Percentiles rank a stretch among this genome's conserved stretches.
phyloP scores from a whole-genome alignment of 2,329 filamentous ascomycete species.

The Cryphonectria japonica region DNA sequence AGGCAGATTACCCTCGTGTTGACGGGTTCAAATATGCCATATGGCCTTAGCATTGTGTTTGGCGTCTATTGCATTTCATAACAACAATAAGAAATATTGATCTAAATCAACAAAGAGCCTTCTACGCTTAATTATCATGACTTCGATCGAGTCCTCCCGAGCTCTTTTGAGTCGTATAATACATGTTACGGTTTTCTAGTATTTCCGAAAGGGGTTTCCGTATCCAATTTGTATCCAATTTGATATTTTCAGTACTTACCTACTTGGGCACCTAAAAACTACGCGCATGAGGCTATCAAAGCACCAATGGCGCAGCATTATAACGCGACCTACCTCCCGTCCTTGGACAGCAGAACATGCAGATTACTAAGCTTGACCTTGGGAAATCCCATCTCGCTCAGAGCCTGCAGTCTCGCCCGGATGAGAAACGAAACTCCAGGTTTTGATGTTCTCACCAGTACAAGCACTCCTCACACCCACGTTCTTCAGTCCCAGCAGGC shows the following conservation, averaged over 20 bases:
- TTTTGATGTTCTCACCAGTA: no score
- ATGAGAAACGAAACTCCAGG: no score
- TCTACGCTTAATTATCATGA: no score
- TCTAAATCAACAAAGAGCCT: no score
- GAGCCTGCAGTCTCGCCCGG: no score
- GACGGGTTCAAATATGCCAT: conserved; percentile 38
- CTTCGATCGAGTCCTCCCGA: no score
- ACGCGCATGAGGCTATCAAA: neutral
- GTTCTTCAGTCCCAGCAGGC: neutral
- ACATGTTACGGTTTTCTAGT: neutral
- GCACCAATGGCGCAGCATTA: neutral
- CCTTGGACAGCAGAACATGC: neutral
- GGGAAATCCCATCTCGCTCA: no score
- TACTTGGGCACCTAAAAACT: neutral
- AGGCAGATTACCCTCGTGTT: conserved; percentile 37
- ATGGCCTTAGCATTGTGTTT: conserved; percentile 34
- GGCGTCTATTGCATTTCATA: neutral
- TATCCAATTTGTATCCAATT: neutral
- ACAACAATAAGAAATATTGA: neutral
- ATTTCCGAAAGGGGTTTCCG: neutral
- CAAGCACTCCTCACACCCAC: no score
- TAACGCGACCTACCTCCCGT: neutral
- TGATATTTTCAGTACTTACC: neutral
- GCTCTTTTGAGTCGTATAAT: no score
- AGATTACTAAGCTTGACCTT: neutral